A percentile compares a stretch with the other conserved stretches of the same genome.
phyloP scores from a whole-genome alignment of 176 grass and related monocot species.

The Musa beccarii region DNA sequence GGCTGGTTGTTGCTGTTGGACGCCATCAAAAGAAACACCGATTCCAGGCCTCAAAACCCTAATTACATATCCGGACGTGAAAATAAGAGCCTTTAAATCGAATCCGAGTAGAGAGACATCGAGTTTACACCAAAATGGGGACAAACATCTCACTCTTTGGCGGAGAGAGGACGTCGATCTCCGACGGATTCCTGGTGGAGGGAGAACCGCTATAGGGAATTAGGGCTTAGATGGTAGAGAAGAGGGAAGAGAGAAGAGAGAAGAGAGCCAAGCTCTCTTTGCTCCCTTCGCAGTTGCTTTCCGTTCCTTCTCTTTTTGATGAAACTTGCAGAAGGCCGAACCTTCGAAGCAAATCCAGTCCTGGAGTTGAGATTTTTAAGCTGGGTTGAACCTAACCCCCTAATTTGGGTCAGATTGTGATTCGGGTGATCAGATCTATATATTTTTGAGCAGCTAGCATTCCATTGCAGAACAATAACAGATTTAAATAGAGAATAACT shows the following conservation, averaged over 20 bases:
- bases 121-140: background rate
- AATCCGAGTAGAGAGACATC: background rate
- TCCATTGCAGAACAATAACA: too few species aligned
- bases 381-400: background rate
- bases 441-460: too few species aligned
- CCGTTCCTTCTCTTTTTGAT: background rate
- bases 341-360: background rate
- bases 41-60: background rate
- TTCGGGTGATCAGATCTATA: too few species aligned
- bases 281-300: background rate
- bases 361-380: background rate
- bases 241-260: background rate
- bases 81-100: background rate
- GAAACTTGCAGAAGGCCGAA: background rate
- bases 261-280: background rate
- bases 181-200: background rate
- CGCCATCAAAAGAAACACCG: constrained; percentile 2
- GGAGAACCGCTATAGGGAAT: background rate
- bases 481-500: too few species aligned
- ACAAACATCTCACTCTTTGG: background rate
- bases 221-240: background rate
- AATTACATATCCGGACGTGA: background rate
- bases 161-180: background rate
- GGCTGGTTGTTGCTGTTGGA: constrained; percentile 6
- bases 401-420: background rate